Conservation (phyloP, 1,284 basidiomycete species). For the Phylloboletellus chloephorus region DNA sequence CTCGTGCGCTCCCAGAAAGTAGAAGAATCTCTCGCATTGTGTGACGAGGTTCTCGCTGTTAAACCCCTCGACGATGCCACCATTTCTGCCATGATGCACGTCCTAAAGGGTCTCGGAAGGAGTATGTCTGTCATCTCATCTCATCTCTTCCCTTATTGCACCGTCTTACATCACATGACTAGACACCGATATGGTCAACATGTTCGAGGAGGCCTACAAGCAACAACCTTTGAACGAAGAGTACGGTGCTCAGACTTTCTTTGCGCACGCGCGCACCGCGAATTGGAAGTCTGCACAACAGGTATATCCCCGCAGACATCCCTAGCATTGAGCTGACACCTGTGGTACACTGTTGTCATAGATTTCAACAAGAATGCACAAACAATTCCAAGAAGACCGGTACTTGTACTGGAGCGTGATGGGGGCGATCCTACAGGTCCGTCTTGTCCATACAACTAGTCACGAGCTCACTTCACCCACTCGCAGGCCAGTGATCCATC, state of each 20-base stretch:
- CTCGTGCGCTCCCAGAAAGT: constrained; percentile 76
- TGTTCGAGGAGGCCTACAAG: constrained; percentile 79
- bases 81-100: constrained; percentile 75
- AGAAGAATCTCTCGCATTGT: constrained; percentile 73
- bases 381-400: constrained; percentile 70
- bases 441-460: constrained; percentile 2
- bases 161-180: constrained; percentile 3
- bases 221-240: constrained; percentile 76
- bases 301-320: constrained; percentile 32
- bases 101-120: constrained; percentile 68
- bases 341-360: constrained; percentile 24
- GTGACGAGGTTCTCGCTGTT: constrained; percentile 67
- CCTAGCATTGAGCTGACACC: constrained; percentile 3
- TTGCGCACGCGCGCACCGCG: constrained; percentile 69
- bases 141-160: constrained; percentile 1
- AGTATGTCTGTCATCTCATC: constrained; percentile 43
- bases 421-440: constrained; percentile 72
- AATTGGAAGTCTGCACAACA: constrained; percentile 81
- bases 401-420: constrained; percentile 83
- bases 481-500: constrained; percentile 56
- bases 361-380: constrained; percentile 74
- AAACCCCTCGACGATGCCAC: constrained; percentile 67
- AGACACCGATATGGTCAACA: constrained; percentile 72
- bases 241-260: constrained; percentile 75
- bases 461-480: constrained; percentile 13